phyloP scores from a whole-genome alignment of 352 stramenopile species.

The Phytophthora pinifolia region DNA sequence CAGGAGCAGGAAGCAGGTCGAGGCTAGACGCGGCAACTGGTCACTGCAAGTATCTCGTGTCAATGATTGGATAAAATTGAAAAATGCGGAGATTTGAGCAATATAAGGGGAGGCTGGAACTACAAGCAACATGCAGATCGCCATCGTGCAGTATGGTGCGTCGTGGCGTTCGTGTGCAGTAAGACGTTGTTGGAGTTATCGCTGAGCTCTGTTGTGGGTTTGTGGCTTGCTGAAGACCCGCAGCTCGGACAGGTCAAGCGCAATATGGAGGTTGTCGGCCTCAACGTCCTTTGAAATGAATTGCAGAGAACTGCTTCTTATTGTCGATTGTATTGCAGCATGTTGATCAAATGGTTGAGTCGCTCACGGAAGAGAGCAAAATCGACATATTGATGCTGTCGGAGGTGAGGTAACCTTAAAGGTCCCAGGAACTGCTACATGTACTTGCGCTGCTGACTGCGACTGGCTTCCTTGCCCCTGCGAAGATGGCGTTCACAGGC shows the following conservation, averaged over 20 bases:
- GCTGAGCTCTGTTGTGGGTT: neutral
- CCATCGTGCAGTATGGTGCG: constrained; percentile 83
- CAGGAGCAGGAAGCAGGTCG: constrained; percentile 6
- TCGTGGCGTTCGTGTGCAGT: neutral
- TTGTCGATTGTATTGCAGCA: constrained; percentile 29
- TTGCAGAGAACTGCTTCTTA: neutral
- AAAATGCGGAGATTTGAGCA: too few relatives aligned
- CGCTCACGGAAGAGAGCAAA: constrained; percentile 40
- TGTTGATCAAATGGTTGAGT: constrained; percentile 62
- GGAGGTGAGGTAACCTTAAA: constrained; percentile 39
- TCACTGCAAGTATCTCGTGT: too few relatives aligned
- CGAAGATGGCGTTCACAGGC: constrained; percentile 79
- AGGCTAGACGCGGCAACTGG: neutral
- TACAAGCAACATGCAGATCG: constrained; percentile 47
- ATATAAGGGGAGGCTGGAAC: too few relatives aligned
- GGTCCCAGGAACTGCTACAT: too few relatives aligned
- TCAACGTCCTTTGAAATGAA: neutral
- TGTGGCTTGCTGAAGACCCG: constrained; percentile 40
- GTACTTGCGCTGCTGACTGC: constrained; percentile 1
- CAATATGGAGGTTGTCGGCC: constrained; percentile 60
- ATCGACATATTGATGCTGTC: constrained; percentile 81
- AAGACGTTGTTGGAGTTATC: neutral
- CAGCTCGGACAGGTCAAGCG: constrained; percentile 63
- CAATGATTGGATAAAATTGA: constrained; percentile 23
- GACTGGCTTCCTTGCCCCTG: neutral